Percentiles rank a stretch among this genome's conserved stretches.
phyloP scores from a whole-genome alignment of 805 yeast genomes.

The Aciculoconidium aculeatum region DNA sequence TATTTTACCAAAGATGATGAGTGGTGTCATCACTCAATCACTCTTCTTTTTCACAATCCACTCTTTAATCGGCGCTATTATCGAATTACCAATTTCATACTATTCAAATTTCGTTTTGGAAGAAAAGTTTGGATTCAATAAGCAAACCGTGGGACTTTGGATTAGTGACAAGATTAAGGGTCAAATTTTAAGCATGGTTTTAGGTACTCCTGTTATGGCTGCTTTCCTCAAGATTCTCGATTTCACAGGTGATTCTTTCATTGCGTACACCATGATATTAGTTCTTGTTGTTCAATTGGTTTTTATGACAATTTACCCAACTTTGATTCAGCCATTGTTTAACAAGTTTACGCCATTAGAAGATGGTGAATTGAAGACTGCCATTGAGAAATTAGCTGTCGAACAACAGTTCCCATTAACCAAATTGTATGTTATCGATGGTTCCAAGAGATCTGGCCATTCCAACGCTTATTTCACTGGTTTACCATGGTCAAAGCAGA shows the following conservation, averaged over 20 bases:
- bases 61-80: slow-evolving; percentile 46
- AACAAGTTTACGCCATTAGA: slow-evolving; percentile 87
- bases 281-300: slow-evolving; percentile 66
- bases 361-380: slow-evolving; percentile 78
- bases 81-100: slow-evolving; percentile 63
- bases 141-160: slow-evolving; percentile 70
- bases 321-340: slow-evolving; percentile 86
- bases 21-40: slow-evolving; percentile 67
- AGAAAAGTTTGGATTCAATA: slow-evolving; percentile 90
- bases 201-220: slow-evolving; percentile 71
- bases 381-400: slow-evolving; percentile 75
- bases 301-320: slow-evolving; percentile 72
- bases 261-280: slow-evolving; percentile 72
- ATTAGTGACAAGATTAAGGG: slow-evolving; percentile 65
- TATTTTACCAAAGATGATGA: slow-evolving; percentile 31
- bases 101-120: slow-evolving; percentile 84
- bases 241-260: slow-evolving; percentile 72
- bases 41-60: slow-evolving; percentile 52
- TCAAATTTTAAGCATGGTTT: slow-evolving; percentile 42
- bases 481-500: slow-evolving; percentile 93
- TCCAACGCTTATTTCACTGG: slow-evolving; percentile 97
- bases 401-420: slow-evolving; percentile 79
- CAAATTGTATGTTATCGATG: slow-evolving; percentile 84
- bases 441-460: slow-evolving; percentile 94
- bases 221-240: slow-evolving; percentile 78